Base-by-base conservation (phyloP, 2,329 filamentous ascomycete species). In the Rhytidhysteron rufulum region DNA sequence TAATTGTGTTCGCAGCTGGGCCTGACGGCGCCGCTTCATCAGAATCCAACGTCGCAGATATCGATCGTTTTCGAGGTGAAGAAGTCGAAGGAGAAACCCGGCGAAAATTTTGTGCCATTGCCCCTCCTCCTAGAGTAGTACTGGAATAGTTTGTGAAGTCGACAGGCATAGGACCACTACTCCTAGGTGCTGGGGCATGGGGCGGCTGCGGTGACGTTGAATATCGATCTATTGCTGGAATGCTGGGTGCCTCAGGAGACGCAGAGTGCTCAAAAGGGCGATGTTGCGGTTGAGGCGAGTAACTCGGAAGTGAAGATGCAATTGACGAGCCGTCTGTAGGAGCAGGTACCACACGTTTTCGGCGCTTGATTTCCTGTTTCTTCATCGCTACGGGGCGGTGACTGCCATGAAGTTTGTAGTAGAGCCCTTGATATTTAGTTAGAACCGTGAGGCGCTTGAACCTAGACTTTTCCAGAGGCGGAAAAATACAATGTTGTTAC, bases 311-410 rank as follows among this genome's bases (percentile, higher is more conserved):
- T 48, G 10, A 57, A 34, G 41, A 40, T 24, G 29, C 9, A 25
- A 30, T 11, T 16, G 11, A 17, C n/a, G 9, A 34, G 13, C 54
- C 63, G 41, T 73, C 73, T 40, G 71, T 66, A 19, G 80, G 71
- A 15, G 86, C 88, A 15, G 91, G 90, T 31, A 97, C 90, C 5
- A 97, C 89, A 43, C 93, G 83, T 74, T 97, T 97, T 45, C 93
- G 79, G 47, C 93, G 81, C 68, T 98, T 97, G 64, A 98, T 98
- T 19, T 95, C 86, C 3, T 88, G 86, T 66, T 96, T 97, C 68
- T 97, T 98, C 93, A 98, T 97, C n/a, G 88, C 88, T 4, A 93
- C 88, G 0, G 93, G 93, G 31, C 93, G 80, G 65, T 96, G 91
- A 21, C 89, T 83, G 40, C 90, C 90, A 62, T 98, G 93, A 3